phyloP scores from a whole-genome alignment of 2,329 filamentous ascomycete species.

The Atkinsonella hypoxylon region DNA sequence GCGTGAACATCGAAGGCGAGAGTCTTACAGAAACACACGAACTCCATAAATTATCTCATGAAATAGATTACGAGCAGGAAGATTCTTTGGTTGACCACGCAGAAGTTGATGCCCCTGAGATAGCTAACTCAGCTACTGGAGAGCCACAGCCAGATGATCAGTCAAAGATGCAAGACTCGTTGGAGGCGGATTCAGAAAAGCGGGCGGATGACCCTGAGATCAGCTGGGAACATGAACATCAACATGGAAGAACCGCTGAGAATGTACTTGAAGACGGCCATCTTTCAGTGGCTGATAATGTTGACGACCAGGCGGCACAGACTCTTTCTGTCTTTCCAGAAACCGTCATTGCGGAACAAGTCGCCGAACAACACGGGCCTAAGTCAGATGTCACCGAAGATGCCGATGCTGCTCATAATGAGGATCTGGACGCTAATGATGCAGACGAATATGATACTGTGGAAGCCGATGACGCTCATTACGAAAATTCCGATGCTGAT shows the following conservation, averaged over 20 bases:
- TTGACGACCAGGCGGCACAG: neutral
- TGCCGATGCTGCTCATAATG: neutral
- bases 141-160: neutral
- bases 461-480: neutral
- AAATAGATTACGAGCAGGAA: constrained; percentile 26
- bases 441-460: neutral
- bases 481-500: constrained; percentile 6
- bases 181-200: constrained; percentile 1
- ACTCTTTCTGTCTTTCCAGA: neutral
- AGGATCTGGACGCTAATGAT: neutral
- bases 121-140: neutral
- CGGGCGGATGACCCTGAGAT: constrained; percentile 11
- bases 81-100: constrained; percentile 4
- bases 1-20: constrained; percentile 1
- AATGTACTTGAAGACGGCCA: neutral
- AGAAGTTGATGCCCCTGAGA: neutral
- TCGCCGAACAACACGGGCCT: neutral
- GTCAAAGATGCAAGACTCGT: neutral
- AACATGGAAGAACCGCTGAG: constrained; percentile 5
- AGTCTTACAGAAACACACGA: constrained; percentile 5
- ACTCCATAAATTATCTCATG: constrained; percentile 14
- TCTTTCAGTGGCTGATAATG: neutral
- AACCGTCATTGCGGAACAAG: neutral
- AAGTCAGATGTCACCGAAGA: neutral
- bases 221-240: constrained; percentile 11